A percentile compares a stretch with the other conserved stretches of the same genome.
Conservation (phyloP, 2,329 filamentous ascomycete genomes). For the Neurospora crassa region DNA sequence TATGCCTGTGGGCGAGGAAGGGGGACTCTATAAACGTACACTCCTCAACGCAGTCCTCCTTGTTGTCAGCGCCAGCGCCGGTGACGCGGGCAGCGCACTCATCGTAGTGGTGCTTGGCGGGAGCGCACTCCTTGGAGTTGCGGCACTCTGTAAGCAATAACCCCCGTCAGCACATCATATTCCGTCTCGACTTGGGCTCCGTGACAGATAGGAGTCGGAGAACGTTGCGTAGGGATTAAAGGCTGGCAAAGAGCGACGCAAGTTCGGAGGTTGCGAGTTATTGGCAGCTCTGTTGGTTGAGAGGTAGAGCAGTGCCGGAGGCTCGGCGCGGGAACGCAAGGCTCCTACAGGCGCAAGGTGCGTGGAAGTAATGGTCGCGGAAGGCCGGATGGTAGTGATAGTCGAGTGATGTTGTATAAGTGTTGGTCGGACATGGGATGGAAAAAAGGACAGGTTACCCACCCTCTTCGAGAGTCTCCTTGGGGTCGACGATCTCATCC, state of each 20-base stretch:
- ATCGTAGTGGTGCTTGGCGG: slow-evolving; percentile 94
- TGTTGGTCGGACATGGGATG: background rate
- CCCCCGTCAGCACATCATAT: background rate
- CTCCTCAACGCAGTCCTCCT: slow-evolving; percentile 98
- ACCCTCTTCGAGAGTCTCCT: slow-evolving; percentile 89
- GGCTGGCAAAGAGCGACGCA: background rate
- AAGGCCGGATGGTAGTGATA: background rate
- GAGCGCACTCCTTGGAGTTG: slow-evolving; percentile 74
- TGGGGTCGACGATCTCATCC: slow-evolving; percentile 74
- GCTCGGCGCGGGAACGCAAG: background rate
- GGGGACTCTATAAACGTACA: slow-evolving; percentile 52
- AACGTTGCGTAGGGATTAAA: background rate
- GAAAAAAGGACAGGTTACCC: slow-evolving; percentile 8
- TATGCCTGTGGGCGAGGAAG: background rate
- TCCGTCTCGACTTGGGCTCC: background rate
- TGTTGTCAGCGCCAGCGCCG: slow-evolving; percentile 39
- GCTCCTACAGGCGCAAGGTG: background rate
- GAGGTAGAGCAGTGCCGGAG: background rate
- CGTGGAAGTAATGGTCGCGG: background rate
- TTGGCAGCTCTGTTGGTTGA: background rate
- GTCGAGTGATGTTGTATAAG: background rate
- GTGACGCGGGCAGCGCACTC: slow-evolving; percentile 95
- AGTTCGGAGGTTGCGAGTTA: background rate
- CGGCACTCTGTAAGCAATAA: slow-evolving; percentile 63
- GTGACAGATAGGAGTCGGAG: background rate